These are phyloP conservation scores for Rosellinia necatrix DNA, from an alignment of 2,329 filamentous ascomycete species.

Conservation along the genomic window DNA sequence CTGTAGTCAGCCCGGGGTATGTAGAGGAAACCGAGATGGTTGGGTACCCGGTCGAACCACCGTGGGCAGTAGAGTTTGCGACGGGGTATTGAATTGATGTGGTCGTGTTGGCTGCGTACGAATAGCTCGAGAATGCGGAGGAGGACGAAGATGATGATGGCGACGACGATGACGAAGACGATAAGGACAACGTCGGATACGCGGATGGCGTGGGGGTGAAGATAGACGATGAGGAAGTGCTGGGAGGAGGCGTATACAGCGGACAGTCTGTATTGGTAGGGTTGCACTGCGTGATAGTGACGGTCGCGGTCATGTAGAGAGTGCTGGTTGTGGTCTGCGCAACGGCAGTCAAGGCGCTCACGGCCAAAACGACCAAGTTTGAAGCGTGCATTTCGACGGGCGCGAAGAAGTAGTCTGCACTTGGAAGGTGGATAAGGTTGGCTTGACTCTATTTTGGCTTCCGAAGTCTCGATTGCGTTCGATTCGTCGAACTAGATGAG, in stretches of 20 bases:
- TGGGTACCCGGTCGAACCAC: conserved; percentile 34
- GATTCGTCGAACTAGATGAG: neutral
- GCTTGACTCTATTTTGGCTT: neutral
- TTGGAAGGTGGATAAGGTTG: neutral
- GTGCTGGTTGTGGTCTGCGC: conserved; percentile 40
- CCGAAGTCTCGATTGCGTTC: neutral
- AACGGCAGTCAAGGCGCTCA: conserved; percentile 35
- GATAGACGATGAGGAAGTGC: conserved; percentile 23
- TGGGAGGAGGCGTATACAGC: conserved; percentile 35
- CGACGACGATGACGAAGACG: conserved; percentile 21
- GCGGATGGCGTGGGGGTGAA: conserved; percentile 26
- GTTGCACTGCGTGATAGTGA: conserved; percentile 40
- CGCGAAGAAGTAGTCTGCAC: conserved; percentile 7
- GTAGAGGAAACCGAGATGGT: conserved; percentile 29
- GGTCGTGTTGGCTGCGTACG: conserved; percentile 16
- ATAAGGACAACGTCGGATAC: conserved; percentile 12
- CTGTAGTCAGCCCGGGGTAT: conserved; percentile 24
- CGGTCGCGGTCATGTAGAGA: conserved; percentile 36
- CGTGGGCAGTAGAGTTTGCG: conserved; percentile 32
- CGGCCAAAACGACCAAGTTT: conserved; percentile 36
- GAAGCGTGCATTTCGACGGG: conserved; percentile 37
- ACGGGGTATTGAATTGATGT: conserved; percentile 30
- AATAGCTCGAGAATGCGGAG: conserved; percentile 26
- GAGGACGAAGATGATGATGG: conserved; percentile 3
- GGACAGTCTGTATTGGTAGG: conserved; percentile 39